Percentiles rank a stretch among this genome's conserved stretches.
Conservation (phyloP, 2,329 filamentous ascomycete genomes). For the Penicillium sp. region DNA sequence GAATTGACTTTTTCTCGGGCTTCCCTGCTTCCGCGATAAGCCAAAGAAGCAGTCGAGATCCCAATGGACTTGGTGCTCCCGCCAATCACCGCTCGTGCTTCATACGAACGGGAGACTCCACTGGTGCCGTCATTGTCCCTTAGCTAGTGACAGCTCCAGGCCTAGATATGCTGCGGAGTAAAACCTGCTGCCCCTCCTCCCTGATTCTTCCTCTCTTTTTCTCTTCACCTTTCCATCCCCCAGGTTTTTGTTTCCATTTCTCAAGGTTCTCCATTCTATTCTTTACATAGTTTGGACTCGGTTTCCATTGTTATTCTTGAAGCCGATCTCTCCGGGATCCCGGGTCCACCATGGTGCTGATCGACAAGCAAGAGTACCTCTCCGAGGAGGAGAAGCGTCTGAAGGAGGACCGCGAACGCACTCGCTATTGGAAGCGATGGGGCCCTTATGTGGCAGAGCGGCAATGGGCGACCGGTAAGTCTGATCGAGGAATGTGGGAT, state of each 20-base stretch:
- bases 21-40: neutral
- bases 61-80: neutral
- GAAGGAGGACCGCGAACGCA: conserved; percentile 77
- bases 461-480: conserved; percentile 88
- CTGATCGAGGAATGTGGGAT: neutral
- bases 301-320: neutral
- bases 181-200: neutral
- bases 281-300: neutral
- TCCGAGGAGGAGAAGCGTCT: conserved; percentile 89
- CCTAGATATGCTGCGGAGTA: neutral
- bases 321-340: neutral
- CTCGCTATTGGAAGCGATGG: conserved; percentile 98
- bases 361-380: conserved; percentile 83
- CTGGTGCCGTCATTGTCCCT: conserved; percentile 1
- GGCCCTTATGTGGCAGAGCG: conserved; percentile 90
- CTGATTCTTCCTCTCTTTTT: neutral
- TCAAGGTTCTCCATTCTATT: neutral
- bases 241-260: neutral
- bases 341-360: conserved; percentile 70
- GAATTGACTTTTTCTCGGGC: neutral
- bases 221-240: neutral
- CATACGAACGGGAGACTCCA: neutral
- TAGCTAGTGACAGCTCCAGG: neutral
- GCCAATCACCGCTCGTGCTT: neutral
- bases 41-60: conserved; percentile 4